These are phyloP conservation scores for Gossypium mustelinum DNA, from an alignment of 345 rosid species.

Conservation along the genomic window DNA sequence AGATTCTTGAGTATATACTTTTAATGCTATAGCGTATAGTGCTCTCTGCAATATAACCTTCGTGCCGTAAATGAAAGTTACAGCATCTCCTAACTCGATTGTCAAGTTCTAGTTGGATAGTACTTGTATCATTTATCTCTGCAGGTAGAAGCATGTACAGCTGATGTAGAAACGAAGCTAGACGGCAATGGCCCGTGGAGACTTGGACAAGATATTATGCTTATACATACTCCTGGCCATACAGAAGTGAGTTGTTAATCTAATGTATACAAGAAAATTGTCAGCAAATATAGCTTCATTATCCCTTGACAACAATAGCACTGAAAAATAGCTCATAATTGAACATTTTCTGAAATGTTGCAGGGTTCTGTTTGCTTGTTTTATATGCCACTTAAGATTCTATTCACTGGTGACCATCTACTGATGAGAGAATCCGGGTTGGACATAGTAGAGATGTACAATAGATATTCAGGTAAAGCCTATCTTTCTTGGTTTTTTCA, in stretches of 20 bases:
- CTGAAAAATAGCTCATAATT: too few species aligned
- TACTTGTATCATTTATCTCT: conserved; percentile 10
- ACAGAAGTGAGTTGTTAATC: conserved; percentile 36
- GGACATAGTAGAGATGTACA: conserved; percentile 32
- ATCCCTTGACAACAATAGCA: neutral
- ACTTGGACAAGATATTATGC: conserved; percentile 40
- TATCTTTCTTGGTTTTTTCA: neutral
- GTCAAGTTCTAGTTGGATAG: too few species aligned
- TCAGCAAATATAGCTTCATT: neutral
- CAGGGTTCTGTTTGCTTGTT: conserved; percentile 43
- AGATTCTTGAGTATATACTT: too few species aligned
- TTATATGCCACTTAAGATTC: conserved; percentile 26
- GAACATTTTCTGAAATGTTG: neutral
- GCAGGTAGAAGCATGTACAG: conserved; percentile 44
- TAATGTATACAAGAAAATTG: neutral
- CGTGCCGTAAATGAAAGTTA: neutral
- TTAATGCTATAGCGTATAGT: neutral
- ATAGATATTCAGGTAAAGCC: conserved; percentile 26
- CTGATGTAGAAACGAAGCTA: conserved; percentile 56
- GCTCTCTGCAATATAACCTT: neutral
- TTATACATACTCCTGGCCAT: conserved; percentile 62
- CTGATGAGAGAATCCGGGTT: conserved; percentile 25
- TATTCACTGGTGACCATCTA: conserved; percentile 45
- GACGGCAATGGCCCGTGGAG: conserved; percentile 64
- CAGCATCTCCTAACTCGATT: too few species aligned